A percentile compares a stretch with the other conserved stretches of the same genome.
phyloP scores from a whole-genome alignment of 1,284 basidiomycete species.

The Wallemia hederae region DNA sequence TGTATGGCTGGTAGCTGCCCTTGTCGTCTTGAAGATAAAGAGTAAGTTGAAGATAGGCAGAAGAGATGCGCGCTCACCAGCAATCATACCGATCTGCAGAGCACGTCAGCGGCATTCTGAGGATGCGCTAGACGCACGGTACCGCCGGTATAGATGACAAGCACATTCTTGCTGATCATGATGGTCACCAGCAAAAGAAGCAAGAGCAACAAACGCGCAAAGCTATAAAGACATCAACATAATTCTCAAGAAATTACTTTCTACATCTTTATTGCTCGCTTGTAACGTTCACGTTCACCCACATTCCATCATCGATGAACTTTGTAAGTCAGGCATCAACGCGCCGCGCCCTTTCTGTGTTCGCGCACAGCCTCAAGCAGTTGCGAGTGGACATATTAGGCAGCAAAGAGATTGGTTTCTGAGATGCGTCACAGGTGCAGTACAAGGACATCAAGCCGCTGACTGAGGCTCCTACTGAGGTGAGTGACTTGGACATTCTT shows the following conservation, averaged over 20 bases:
- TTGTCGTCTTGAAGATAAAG: too few species aligned
- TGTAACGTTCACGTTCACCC: too few species aligned
- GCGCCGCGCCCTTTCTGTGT: neutral
- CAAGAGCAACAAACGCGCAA: too few species aligned
- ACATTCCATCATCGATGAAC: neutral
- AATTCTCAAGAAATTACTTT: neutral
- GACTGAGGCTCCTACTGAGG: neutral
- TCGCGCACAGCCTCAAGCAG: neutral
- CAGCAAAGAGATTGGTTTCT: neutral
- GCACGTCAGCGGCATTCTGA: too few species aligned
- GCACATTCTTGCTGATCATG: neutral
- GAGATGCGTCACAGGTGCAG: neutral
- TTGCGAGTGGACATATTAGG: neutral
- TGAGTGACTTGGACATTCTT: neutral
- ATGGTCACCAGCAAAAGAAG: too few species aligned
- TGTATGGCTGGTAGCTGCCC: neutral
- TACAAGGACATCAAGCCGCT: neutral
- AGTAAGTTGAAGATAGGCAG: too few species aligned
- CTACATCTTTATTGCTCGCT: too few species aligned
- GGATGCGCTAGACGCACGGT: too few species aligned
- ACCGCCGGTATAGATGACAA: neutral
- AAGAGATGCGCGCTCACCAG: too few species aligned
- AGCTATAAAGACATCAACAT: neutral
- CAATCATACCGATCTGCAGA: neutral
- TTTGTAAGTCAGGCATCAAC: neutral